phyloP scores from a whole-genome alignment of 331 rosid genomes.

The Pyracantha coccinea region DNA sequence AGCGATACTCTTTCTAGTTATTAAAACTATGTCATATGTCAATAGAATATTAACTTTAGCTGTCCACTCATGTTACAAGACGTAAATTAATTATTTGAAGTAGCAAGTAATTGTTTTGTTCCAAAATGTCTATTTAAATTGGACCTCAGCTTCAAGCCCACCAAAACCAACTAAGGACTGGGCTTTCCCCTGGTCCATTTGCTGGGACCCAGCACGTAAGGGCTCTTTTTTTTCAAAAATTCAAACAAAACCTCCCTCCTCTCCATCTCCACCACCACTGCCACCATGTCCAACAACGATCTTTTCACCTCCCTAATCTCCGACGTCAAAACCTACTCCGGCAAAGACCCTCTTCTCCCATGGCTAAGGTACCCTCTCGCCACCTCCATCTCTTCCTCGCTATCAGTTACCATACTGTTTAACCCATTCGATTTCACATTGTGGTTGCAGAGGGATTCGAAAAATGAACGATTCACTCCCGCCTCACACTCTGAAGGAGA shows the following conservation, averaged over 20 bases:
- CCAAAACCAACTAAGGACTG: no score
- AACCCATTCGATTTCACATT: background rate
- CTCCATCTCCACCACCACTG: background rate
- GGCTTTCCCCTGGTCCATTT: no score
- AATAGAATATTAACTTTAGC: no score
- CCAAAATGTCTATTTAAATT: no score
- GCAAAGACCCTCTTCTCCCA: conserved; percentile 85
- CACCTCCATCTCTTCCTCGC: background rate
- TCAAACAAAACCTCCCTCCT: conserved; percentile 9
- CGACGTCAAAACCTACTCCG: conserved; percentile 57
- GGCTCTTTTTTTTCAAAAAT: background rate
- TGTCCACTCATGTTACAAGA: no score
- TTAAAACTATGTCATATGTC: no score
- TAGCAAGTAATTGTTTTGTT: no score
- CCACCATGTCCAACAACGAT: conserved; percentile 32
- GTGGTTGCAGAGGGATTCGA: conserved; percentile 61
- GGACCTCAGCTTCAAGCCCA: background rate
- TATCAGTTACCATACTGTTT: background rate
- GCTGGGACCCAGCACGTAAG: rapidly evolving
- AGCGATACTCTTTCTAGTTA: no score
- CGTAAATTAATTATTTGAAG: no score
- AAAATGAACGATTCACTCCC: conserved; percentile 65
- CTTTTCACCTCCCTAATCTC: conserved; percentile 46
- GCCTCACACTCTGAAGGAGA: conserved; percentile 45
- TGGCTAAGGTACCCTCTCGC: conserved; percentile 57